phyloP scores from a whole-genome alignment of 768 basidiomycete species.

The Suillus brevipes region DNA sequence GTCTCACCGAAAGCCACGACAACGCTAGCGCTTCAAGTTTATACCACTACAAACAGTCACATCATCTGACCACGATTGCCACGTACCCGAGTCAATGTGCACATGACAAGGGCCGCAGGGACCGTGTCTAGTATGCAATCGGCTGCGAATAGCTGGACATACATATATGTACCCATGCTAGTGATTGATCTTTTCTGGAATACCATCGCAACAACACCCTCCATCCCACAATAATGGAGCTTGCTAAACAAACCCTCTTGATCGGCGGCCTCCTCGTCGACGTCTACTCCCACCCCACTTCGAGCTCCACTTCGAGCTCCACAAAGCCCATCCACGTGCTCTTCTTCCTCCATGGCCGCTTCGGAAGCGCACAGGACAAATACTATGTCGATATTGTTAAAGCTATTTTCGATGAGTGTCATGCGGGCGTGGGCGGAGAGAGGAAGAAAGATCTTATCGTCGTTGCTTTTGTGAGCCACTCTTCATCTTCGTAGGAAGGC shows the following conservation, averaged over 20 bases:
- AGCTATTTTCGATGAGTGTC: constrained; percentile 24
- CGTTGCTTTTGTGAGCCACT: constrained; percentile 25
- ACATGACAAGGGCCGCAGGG: no score
- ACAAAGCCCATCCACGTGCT: constrained; percentile 25
- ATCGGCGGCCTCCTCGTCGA: constrained; percentile 30
- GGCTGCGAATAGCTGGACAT: no score
- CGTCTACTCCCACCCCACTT: constrained; percentile 22
- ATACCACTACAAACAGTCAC: no score
- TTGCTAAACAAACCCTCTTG: constrained; percentile 11
- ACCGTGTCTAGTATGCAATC: no score
- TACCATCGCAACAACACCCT: no score
- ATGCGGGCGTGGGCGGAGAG: constrained; percentile 8
- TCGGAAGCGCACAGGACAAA: not conserved
- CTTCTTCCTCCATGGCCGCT: constrained; percentile 32
- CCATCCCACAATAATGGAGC: not conserved
- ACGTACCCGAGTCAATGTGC: no score
- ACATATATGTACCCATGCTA: no score
- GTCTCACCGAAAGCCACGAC: no score
- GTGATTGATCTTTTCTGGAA: no score
- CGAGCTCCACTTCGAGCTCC: not conserved
- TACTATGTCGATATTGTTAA: constrained; percentile 19
- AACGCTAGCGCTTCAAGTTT: no score
- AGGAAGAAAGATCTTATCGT: constrained; percentile 30
- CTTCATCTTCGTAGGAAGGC: no score
- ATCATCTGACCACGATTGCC: no score